These are phyloP conservation scores for Ceratorhiza oryzae-sativae DNA, from an alignment of 1,284 basidiomycete species.

Conservation along the genomic window DNA sequence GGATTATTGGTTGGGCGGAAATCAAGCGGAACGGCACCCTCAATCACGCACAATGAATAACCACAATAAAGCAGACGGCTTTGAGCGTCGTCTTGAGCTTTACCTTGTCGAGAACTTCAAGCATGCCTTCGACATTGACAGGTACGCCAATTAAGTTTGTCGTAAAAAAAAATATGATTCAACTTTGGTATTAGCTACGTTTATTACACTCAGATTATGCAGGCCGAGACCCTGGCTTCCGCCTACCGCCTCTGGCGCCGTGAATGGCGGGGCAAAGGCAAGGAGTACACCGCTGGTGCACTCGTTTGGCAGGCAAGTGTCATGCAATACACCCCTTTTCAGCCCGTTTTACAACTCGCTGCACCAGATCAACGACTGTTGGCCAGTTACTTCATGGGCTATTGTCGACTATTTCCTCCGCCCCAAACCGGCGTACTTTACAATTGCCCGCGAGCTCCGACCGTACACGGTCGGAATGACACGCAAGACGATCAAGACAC, in stretches of 20 bases:
- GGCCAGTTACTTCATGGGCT: slow-evolving; percentile 75
- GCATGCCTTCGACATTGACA: slow-evolving; percentile 60
- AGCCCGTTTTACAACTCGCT: no score
- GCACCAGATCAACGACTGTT: slow-evolving; percentile 66
- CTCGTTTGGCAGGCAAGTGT: slow-evolving; percentile 78
- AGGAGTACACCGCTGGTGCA: slow-evolving; percentile 66
- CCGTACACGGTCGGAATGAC: slow-evolving; percentile 79
- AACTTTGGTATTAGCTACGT: slow-evolving; percentile 61
- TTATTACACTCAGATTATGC: slow-evolving; percentile 70
- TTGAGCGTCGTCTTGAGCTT: slow-evolving; percentile 65
- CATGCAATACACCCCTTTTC: slow-evolving; percentile 64
- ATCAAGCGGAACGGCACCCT: slow-evolving; percentile 54
- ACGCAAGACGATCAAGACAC: slow-evolving; percentile 32
- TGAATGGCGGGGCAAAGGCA: slow-evolving; percentile 65
- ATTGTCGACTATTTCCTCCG: slow-evolving; percentile 75
- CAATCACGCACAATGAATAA: slow-evolving; percentile 64
- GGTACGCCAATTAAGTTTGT: slow-evolving; percentile 50
- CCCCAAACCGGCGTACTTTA: slow-evolving; percentile 76
- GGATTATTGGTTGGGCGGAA: slow-evolving; percentile 58
- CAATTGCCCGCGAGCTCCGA: slow-evolving; percentile 73
- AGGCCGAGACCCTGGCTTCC: slow-evolving; percentile 65
- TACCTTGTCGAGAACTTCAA: slow-evolving; percentile 69
- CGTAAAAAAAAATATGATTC: slow-evolving; percentile 51
- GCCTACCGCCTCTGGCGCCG: slow-evolving; percentile 69
- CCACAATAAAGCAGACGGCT: slow-evolving; percentile 63